Evolutionary conservation across 2,329 filamentous ascomycete genomes (phyloP).

Genomic region (Geosmithia morbida): DNA sequence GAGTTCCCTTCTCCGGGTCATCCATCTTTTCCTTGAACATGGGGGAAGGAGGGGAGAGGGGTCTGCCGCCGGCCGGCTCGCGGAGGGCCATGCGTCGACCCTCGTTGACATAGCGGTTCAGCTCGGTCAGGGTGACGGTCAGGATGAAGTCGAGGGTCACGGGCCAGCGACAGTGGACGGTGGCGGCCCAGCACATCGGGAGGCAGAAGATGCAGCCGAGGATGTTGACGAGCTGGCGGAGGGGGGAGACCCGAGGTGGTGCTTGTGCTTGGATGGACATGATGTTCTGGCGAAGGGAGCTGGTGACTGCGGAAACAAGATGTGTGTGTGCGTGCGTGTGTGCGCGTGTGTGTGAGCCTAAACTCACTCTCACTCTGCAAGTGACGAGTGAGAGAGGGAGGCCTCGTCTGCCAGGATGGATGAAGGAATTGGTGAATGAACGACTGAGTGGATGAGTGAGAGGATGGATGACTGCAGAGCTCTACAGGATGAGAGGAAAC

Average conservation of each 20-base stretch:
- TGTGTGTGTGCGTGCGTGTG: too few species aligned
- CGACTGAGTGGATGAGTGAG: too few species aligned
- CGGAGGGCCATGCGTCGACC: conserved; percentile 7
- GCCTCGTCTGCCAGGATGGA: too few species aligned
- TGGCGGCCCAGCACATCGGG: conserved; percentile 7
- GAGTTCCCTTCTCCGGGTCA: conserved; percentile 3
- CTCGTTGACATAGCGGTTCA: conserved; percentile 9
- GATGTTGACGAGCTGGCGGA: conserved; percentile 6
- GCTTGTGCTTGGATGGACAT: too few species aligned
- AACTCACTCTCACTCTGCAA: too few species aligned
- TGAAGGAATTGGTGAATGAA: too few species aligned
- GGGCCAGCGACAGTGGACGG: conserved; percentile 8
- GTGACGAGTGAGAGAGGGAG: too few species aligned
- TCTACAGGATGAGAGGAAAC: too few species aligned
- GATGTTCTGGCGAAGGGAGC: too few species aligned
- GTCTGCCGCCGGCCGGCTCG: conserved; percentile 1
- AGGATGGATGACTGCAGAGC: too few species aligned
- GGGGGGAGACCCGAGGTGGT: not conserved
- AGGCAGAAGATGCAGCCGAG: conserved; percentile 7
- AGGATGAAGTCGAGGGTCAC: conserved; percentile 9
- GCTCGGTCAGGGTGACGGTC: conserved; percentile 8
- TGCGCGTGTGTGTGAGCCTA: too few species aligned
- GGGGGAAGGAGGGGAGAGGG: not conserved
- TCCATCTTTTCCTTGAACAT: conserved; percentile 4
- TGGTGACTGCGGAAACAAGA: too few species aligned